Conservation (phyloP, 345 rosid genomes). For the Combretum micranthum region DNA sequence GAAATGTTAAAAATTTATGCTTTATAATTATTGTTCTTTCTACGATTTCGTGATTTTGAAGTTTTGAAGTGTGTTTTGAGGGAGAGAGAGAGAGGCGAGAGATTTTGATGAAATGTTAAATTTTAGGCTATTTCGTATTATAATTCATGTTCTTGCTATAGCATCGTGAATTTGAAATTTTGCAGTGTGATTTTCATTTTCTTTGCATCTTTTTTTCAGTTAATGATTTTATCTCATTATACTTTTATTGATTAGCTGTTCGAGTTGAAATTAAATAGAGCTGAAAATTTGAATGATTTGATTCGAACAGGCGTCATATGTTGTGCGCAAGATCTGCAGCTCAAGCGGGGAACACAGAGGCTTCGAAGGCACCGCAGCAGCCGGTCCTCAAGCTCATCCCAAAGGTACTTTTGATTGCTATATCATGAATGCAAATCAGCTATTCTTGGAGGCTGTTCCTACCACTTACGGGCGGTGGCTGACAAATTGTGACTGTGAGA, state of each 20-base stretch:
- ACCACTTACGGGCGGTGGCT: neutral
- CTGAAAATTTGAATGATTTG: slow-evolving; percentile 5
- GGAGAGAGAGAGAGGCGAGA: neutral
- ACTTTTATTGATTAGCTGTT: neutral
- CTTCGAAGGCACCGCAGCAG: slow-evolving; percentile 38
- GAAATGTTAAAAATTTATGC: no score
- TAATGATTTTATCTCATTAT: no score
- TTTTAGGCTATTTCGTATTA: neutral
- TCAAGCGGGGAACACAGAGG: slow-evolving; percentile 41
- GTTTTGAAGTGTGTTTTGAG: no score
- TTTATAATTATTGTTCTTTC: slow-evolving; percentile 1
- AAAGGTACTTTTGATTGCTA: slow-evolving; percentile 38
- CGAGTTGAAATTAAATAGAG: neutral
- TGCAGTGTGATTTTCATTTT: neutral
- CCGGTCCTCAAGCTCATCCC: slow-evolving; percentile 45
- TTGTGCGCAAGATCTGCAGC: slow-evolving; percentile 43
- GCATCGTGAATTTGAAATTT: neutral
- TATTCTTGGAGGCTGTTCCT: neutral
- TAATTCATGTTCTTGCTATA: no score
- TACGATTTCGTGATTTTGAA: no score
- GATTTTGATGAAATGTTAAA: neutral
- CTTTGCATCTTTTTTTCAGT: no score
- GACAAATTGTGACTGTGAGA: no score
- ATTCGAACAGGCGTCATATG: slow-evolving; percentile 46
- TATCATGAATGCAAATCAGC: neutral